Evolutionary conservation across 768 basidiomycete genomes (phyloP).

Genomic region (Kwoniella dendrophila): DNA sequence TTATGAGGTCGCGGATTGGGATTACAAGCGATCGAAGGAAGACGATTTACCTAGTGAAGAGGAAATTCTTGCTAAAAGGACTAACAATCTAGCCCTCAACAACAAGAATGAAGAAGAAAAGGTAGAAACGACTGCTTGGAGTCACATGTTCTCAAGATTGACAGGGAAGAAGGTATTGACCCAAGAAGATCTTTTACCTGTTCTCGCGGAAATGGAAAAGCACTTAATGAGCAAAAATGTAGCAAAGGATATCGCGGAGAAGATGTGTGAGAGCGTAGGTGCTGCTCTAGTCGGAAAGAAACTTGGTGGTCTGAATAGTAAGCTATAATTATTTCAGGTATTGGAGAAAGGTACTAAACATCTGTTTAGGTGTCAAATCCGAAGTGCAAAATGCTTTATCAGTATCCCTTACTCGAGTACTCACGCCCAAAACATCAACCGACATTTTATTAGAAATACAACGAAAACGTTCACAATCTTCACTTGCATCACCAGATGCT

Average conservation of each 20-base stretch:
- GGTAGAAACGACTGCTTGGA: conserved; percentile 60
- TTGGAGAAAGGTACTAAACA: conserved; percentile 20
- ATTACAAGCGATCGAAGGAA: conserved; percentile 64
- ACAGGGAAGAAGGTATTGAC: conserved; percentile 80
- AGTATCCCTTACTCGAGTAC: conserved; percentile 82
- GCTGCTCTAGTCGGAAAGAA: conserved; percentile 86
- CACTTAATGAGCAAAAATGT: conserved; percentile 99
- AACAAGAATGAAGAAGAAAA: conserved; percentile 44
- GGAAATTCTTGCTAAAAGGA: conserved; percentile 50
- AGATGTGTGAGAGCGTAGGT: conserved; percentile 92
- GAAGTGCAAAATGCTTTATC: conserved; percentile 83
- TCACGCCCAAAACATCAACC: conserved; percentile 97
- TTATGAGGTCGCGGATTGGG: conserved; percentile 82
- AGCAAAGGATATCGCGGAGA: conserved; percentile 90
- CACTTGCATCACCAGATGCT: conserved; percentile 68
- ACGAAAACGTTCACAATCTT: conserved; percentile 68
- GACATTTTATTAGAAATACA: conserved; percentile 91
- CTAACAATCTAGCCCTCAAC: conserved; percentile 23
- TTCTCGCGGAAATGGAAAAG: conserved; percentile 91
- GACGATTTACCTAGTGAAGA: conserved; percentile 50
- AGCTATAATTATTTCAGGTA: conserved; percentile 39
- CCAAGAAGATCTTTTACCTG: conserved; percentile 79
- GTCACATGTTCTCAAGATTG: conserved; percentile 77
- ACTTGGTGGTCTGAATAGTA: conserved; percentile 86
- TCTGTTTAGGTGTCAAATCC: conserved; percentile 69